These are phyloP conservation scores for Aspergillus thermomutatus DNA, from an alignment of 2,329 filamentous ascomycete species.

Conservation along the genomic window DNA sequence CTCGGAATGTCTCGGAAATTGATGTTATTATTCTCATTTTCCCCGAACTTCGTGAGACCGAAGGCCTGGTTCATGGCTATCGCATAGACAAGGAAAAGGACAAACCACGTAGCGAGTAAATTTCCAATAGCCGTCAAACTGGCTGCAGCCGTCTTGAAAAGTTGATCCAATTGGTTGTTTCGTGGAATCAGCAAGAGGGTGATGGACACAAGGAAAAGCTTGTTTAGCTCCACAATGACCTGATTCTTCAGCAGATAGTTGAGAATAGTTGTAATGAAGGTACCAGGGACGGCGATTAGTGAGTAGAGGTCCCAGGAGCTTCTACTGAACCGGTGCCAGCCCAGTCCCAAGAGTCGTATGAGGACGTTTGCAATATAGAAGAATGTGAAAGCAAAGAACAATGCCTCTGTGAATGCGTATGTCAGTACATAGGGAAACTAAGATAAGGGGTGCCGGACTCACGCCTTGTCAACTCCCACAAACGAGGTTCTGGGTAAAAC, in stretches of 20 bases:
- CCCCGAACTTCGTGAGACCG: conserved; percentile 84
- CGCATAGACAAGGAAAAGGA: conserved; percentile 92
- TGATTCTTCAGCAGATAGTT: conserved; percentile 57
- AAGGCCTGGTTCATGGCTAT: conserved; percentile 96
- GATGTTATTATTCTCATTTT: conserved; percentile 68
- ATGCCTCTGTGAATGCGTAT: conserved; percentile 48
- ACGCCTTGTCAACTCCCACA: conserved; percentile 68
- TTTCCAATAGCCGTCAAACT: conserved; percentile 89
- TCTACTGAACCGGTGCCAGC: conserved; percentile 85
- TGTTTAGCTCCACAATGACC: conserved; percentile 79
- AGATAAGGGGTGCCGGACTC: conserved; percentile 14
- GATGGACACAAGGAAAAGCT: conserved; percentile 88
- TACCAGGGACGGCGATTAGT: conserved; percentile 71
- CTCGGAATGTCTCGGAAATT: conserved; percentile 95
- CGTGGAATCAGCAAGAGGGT: conserved; percentile 87
- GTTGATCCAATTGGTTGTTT: conserved; percentile 93
- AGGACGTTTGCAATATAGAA: conserved; percentile 79
- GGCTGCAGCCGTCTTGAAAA: conserved; percentile 97
- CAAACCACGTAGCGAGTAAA: conserved; percentile 92
- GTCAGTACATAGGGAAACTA: conserved; percentile 18
- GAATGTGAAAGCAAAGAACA: conserved; percentile 79
- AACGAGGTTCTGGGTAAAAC: conserved; percentile 69
- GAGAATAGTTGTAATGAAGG: conserved; percentile 78
- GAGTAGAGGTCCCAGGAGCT: conserved; percentile 97
- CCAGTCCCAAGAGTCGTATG: conserved; percentile 81